phyloP scores from a whole-genome alignment of 2,329 filamentous ascomycete genomes.

The Macroventuria anomochaeta region DNA sequence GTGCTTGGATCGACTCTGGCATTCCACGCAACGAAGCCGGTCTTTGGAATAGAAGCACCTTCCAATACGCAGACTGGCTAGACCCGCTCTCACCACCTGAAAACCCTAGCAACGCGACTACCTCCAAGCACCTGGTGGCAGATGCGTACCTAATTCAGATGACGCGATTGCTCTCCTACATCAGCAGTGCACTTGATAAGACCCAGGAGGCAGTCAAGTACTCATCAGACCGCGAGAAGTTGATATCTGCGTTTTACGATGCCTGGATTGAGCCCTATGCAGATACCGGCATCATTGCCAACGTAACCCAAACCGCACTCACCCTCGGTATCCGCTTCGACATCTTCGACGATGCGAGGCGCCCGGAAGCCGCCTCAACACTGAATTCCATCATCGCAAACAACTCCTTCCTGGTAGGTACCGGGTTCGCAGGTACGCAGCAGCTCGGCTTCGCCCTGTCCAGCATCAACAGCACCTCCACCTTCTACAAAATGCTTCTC shows the following conservation, averaged over 20 bases:
- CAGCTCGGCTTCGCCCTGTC: constrained; percentile 26
- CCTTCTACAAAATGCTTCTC: constrained; percentile 57
- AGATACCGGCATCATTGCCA: constrained; percentile 22
- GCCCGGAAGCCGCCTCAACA: constrained; percentile 12
- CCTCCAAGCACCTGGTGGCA: constrained; percentile 47
- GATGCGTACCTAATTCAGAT: constrained; percentile 50
- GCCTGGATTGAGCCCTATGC: constrained; percentile 25
- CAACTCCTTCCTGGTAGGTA: constrained; percentile 25
- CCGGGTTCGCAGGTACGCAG: constrained; percentile 30
- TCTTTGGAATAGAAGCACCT: constrained; percentile 45
- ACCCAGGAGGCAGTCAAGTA: constrained; percentile 29
- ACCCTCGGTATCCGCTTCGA: constrained; percentile 29
- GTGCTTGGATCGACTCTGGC: constrained; percentile 47
- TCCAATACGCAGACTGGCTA: constrained; percentile 53
- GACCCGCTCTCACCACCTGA: constrained; percentile 49
- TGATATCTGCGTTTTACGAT: constrained; percentile 35
- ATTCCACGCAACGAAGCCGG: constrained; percentile 41
- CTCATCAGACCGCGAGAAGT: constrained; percentile 13
- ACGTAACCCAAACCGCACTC: constrained; percentile 27
- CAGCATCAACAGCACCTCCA: constrained; percentile 25
- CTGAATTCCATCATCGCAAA: constrained; percentile 21
- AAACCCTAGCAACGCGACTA: constrained; percentile 42
- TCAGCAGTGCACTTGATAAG: constrained; percentile 35
- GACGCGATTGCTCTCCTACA: constrained; percentile 38
- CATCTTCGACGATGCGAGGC: constrained; percentile 8